A percentile compares a stretch with the other conserved stretches of the same genome.
Conservation (phyloP, 176 grass and related monocot species). For the Guadua angustifolia region DNA sequence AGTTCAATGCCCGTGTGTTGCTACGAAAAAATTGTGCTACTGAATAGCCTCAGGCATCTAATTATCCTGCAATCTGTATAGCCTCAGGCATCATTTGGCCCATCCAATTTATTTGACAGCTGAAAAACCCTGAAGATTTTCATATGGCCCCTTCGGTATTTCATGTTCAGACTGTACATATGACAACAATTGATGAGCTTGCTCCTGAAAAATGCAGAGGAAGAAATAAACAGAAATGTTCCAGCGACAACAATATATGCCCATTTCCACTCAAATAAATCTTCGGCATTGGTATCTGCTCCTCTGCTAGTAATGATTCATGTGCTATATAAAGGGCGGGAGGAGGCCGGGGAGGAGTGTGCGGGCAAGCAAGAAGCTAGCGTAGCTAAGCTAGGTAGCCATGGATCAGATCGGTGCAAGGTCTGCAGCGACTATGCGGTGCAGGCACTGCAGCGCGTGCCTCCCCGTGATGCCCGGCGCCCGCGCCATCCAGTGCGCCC, state of each 20-base stretch:
- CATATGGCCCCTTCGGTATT: too few species aligned
- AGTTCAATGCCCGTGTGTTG: too few species aligned
- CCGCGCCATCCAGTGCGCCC: slow-evolving; percentile 55
- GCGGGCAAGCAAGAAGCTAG: slow-evolving; percentile 21
- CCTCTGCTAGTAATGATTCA: not conserved
- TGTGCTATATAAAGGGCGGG: slow-evolving; percentile 22
- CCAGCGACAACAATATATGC: slow-evolving; percentile 31
- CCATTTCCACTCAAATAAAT: slow-evolving; percentile 23
- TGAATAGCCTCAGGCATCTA: too few species aligned
- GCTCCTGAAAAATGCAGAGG: slow-evolving; percentile 1
- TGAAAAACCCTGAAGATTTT: too few species aligned
- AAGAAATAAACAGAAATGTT: not conserved
- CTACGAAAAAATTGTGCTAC: too few species aligned
- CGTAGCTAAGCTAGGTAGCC: slow-evolving; percentile 18
- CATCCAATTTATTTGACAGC: too few species aligned
- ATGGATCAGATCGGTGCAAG: slow-evolving; percentile 34
- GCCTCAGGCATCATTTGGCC: too few species aligned
- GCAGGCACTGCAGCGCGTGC: slow-evolving; percentile 39
- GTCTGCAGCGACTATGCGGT: not conserved
- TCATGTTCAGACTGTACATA: too few species aligned
- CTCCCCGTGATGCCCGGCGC: slow-evolving; percentile 34
- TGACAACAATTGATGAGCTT: too few species aligned
- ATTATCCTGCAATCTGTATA: too few species aligned
- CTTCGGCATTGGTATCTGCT: not conserved
- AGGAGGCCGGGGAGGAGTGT: not conserved